Conservation (phyloP, 2,329 filamentous ascomycete species). For the Exutisphaerella laricina region DNA sequence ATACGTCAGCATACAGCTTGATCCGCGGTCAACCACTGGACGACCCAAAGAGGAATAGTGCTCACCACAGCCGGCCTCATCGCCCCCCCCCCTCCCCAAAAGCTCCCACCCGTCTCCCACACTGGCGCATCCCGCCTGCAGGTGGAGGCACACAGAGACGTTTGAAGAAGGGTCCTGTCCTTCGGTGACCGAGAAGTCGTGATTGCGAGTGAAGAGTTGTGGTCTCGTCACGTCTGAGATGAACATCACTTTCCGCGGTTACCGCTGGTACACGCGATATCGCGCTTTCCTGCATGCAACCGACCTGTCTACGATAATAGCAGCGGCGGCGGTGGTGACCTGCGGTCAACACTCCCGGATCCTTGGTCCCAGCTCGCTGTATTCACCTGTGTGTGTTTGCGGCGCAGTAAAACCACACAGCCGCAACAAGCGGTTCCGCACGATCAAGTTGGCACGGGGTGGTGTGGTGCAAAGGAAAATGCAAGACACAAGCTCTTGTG, state of each 20-base stretch:
- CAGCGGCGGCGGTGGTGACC: constrained; percentile 6
- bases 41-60: constrained; percentile 4
- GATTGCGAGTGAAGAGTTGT: constrained; percentile 1
- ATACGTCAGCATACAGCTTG: constrained; percentile 7
- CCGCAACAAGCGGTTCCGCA: too few relatives aligned
- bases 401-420: too few relatives aligned
- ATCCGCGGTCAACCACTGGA: constrained; percentile 8
- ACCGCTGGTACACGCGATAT: constrained; percentile 6
- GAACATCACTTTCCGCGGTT: background rate
- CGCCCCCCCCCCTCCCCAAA: too few relatives aligned
- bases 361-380: too few relatives aligned
- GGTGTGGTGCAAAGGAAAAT: too few relatives aligned
- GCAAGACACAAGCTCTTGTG: background rate
- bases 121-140: too few relatives aligned
- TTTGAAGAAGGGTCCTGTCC: constrained; percentile 1
- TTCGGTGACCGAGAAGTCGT: background rate
- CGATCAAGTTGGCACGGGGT: too few relatives aligned
- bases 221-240: constrained; percentile 6
- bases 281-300: constrained; percentile 6
- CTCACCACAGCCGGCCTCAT: background rate
- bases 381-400: too few relatives aligned
- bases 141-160: too few relatives aligned
- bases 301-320: constrained; percentile 9
- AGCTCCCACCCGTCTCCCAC: too few relatives aligned
- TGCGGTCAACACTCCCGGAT: too few relatives aligned